A percentile compares a stretch with the other conserved stretches of the same genome.
These are phyloP conservation scores for Phialophora tarda DNA, from an alignment of 2,329 filamentous ascomycete species.

Conservation along the genomic window DNA sequence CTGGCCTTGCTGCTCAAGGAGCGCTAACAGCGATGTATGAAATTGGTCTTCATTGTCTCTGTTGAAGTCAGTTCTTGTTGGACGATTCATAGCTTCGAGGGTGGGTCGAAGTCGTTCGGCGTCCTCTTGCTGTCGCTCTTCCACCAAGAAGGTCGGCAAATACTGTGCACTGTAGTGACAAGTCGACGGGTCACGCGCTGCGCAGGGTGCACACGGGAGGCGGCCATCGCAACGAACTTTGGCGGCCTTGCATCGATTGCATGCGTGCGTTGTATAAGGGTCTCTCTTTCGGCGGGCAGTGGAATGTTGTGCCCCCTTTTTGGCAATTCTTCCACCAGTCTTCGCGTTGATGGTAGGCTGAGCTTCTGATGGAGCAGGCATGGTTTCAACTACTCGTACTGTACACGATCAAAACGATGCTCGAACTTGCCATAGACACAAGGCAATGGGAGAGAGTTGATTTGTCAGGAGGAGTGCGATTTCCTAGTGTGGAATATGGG, in stretches of 20 bases:
- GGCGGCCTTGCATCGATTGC: constrained; percentile 14
- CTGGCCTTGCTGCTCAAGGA: constrained; percentile 12
- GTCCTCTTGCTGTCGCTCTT: constrained; percentile 8
- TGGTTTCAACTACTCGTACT: neutral
- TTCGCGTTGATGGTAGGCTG: constrained; percentile 8
- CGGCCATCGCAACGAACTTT: constrained; percentile 18
- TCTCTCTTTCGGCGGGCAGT: constrained; percentile 10
- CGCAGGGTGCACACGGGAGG: constrained; percentile 12
- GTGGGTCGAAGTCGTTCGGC: neutral
- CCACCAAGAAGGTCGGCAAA: constrained; percentile 13
- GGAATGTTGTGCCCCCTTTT: constrained; percentile 11
- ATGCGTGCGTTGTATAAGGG: constrained; percentile 10
- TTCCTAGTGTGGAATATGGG: constrained; percentile 9
- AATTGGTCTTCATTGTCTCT: constrained; percentile 1
- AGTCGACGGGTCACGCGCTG: constrained; percentile 9
- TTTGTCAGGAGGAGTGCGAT: constrained; percentile 5
- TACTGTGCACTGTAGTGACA: constrained; percentile 15
- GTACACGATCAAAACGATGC: constrained; percentile 4
- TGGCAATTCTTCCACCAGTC: constrained; percentile 11
- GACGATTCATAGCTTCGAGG: constrained; percentile 7
- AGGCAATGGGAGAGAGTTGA: constrained; percentile 9
- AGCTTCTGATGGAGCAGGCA: constrained; percentile 10
- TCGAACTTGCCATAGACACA: constrained; percentile 3
- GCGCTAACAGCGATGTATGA: constrained; percentile 12
- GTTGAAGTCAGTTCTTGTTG: constrained; percentile 8